Evolutionary conservation across 345 rosid species (phyloP), one percentile per base, ranked within the genome.

Genomic region (Bruguiera gymnorhiza): DNA sequence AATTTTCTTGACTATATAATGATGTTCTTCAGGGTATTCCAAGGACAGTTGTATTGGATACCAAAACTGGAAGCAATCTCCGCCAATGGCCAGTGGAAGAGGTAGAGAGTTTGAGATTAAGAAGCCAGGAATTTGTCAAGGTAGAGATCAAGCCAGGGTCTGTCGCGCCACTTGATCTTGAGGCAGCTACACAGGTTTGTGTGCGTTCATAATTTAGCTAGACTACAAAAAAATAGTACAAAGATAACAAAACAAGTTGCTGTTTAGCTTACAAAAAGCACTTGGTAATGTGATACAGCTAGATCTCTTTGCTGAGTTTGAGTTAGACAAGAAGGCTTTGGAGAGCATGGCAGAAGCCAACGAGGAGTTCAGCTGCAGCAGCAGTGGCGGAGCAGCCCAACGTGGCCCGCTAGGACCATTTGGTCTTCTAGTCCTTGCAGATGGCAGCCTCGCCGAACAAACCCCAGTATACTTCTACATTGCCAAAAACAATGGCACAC

Each of bases 71-170:
- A 5, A 81, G 75, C 31, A 86, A 86, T 74, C 73, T 93, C 51
- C 78, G 89, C 60, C 93, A 87, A 23, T 93, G 97, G 97, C 98
- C 98, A 18, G 93, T 89, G 13, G 83, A 85, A 78, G 98, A 93
- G 61, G 81, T 83, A 1, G 86, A 90, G 39, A 84, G 81, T 43
- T 80, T 93, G 82, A 87, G 98, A 68, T 60, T 87, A 68, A 66
- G 62, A 30, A 75, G 88, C 74, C 75, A 77, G 29, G 82, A 81
- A 34, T 93, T 89, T 55, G 56, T 83, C 37, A 60, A 71, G 13
- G 69, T 91, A 48, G 59, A 43, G 70, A 69, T 89, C 24, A 68
- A 80, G 73, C 73, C 97, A 46, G 97, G 94, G 24, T 76, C 88
- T 2, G 83, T 82, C 21, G 79, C 82, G 58, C 92, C 88, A 0